phyloP scores from a whole-genome alignment of 768 basidiomycete genomes.

The Pleurotus pulmonarius region DNA sequence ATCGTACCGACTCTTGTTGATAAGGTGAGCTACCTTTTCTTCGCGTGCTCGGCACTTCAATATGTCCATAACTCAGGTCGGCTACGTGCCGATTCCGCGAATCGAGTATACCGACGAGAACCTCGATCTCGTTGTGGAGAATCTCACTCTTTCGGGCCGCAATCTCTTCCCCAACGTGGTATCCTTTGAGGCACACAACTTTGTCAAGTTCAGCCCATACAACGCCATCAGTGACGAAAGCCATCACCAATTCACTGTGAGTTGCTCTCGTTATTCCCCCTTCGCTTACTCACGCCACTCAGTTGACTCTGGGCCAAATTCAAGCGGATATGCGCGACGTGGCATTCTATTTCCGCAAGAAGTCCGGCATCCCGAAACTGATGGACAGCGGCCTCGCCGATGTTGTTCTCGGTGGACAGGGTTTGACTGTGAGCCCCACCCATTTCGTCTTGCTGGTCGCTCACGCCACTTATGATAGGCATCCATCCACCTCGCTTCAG shows the following conservation, averaged over 20 bases:
- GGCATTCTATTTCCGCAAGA: conserved; percentile 86
- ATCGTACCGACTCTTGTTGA: conserved; percentile 79
- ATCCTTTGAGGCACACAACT: conserved; percentile 74
- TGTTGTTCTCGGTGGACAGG: conserved; percentile 79
- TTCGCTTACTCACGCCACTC: background rate
- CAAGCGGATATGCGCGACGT: conserved; percentile 95
- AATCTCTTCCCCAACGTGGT: conserved; percentile 87
- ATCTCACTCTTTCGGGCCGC: conserved; percentile 80
- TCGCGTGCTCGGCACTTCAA: no score
- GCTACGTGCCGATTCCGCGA: conserved; percentile 58
- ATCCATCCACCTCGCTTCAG: conserved; percentile 55
- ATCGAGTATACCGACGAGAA: conserved; percentile 89
- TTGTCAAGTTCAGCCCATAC: conserved; percentile 83
- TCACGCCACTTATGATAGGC: conserved; percentile 26
- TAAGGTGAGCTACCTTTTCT: conserved; percentile 54
- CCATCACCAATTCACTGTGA: conserved; percentile 61
- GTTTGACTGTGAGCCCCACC: conserved; percentile 53
- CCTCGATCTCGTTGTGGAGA: conserved; percentile 90
- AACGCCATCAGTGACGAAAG: conserved; percentile 48
- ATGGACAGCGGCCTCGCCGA: conserved; percentile 83
- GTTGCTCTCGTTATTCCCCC: background rate
- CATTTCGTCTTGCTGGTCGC: background rate
- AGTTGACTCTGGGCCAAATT: conserved; percentile 73
- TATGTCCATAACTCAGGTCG: no score
- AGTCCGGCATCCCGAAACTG: conserved; percentile 78